Evolutionary conservation across 2,329 filamentous ascomycete genomes (phyloP), one percentile per base, ranked within the genome.

Genomic region (Sclerotinia nivalis): DNA sequence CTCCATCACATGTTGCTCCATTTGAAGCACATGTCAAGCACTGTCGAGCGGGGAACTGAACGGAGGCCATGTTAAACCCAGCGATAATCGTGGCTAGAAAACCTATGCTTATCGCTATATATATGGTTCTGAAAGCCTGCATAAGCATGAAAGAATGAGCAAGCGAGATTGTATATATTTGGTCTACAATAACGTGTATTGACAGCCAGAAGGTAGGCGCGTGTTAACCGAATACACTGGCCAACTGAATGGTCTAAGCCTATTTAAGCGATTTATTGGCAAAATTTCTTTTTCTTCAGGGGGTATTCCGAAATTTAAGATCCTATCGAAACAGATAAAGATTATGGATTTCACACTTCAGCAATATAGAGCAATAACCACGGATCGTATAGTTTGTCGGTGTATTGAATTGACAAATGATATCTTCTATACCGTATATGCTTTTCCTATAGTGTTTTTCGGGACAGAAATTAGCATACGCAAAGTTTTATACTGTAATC

Each of bases 11-110:
- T 18, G 34, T 61, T 25, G n/a, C 58, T 61, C 58, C 37, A 31
- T 61, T 61, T 61, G 34, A 45, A 61, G n/a, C 54, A 56, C 54
- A 56, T 56, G 54, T 56, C 25, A 56, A 34, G 58, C 58, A 61
- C 58, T 61, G 58, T 25, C 37, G 22, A 45, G 34, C 37, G 58
- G 58, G 58, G 22, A 61, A 45, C n/a, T 47, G 58, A 47, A 61
- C n/a, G n/a, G 58, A 61, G 0, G 37, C 7, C 37, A 61, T 61
- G 13, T 61, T 61, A 25, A 56, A 31, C 25, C 28, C 28, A 56
- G 54, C 54, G 54, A 56, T 34, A 56, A 28, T 28, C 25, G 28
- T 56, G 25, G 28, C 54, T 56, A 56, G 54, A 56, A 56, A 56
- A 28, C 12, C 54, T 56, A 56, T 56, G 28, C 22, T 28, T 56